Conservation (phyloP, 1,284 basidiomycete genomes). For the Leccinum angustisporum region DNA sequence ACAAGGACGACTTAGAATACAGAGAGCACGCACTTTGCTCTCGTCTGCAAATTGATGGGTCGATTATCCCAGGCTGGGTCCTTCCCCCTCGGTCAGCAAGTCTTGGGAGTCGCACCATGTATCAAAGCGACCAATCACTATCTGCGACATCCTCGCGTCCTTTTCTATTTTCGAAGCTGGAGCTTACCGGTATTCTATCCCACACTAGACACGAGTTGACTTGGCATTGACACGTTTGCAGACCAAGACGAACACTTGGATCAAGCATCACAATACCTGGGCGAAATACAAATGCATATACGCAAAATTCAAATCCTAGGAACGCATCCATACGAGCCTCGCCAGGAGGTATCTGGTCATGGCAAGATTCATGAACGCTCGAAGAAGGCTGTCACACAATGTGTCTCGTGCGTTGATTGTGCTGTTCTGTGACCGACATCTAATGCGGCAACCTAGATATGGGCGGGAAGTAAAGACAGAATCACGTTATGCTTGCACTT, state of each 20-base stretch:
- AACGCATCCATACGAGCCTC: background rate
- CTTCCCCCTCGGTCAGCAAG: background rate
- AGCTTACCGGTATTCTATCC: constrained; percentile 32
- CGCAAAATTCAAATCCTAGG: background rate
- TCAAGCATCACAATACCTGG: constrained; percentile 15
- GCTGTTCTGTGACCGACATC: background rate
- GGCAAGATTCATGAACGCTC: constrained; percentile 37
- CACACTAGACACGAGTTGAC: background rate
- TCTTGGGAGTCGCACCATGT: constrained; percentile 2
- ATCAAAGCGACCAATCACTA: constrained; percentile 1
- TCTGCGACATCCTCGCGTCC: constrained; percentile 21
- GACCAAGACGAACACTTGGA: constrained; percentile 34
- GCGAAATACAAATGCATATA: background rate
- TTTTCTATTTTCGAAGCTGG: constrained; percentile 33
- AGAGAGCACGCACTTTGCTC: constrained; percentile 19
- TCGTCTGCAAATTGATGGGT: constrained; percentile 21
- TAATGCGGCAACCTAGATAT: constrained; percentile 18
- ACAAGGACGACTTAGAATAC: constrained; percentile 11
- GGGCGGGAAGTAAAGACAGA: constrained; percentile 17
- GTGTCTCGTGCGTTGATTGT: constrained; percentile 32
- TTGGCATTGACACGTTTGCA: constrained; percentile 13
- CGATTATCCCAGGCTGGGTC: constrained; percentile 1
- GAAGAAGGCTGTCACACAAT: constrained; percentile 40
- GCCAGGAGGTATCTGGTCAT: background rate
- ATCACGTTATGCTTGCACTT: background rate